phyloP scores from a whole-genome alignment of 371 early-diverging fungal species.

The Cokeromyces recurvatus region DNA sequence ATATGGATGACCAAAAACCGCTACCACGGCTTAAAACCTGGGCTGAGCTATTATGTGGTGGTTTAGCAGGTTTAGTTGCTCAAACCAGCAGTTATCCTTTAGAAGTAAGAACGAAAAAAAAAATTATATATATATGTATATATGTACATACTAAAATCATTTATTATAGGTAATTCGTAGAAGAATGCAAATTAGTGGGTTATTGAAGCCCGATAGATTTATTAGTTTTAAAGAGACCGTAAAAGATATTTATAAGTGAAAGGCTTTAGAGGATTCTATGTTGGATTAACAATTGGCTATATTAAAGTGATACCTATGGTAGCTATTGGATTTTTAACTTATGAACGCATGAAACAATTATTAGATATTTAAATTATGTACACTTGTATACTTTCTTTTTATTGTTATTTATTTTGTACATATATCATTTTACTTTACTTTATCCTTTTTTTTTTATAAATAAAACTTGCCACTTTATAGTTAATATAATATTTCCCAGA shows the following conservation, averaged over 20 bases:
- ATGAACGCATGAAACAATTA: slow-evolving; percentile 70
- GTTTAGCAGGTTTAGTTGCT: slow-evolving; percentile 79
- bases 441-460: no score
- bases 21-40: slow-evolving; percentile 47
- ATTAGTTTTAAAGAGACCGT: slow-evolving; percentile 58
- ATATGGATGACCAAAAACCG: slow-evolving; percentile 19
- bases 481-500: no score
- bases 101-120: slow-evolving; percentile 43
- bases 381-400: no score
- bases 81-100: slow-evolving; percentile 91
- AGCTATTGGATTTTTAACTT: slow-evolving; percentile 84
- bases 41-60: slow-evolving; percentile 82
- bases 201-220: slow-evolving; percentile 47
- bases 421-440: no score
- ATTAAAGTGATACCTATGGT: slow-evolving; percentile 92
- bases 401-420: no score
- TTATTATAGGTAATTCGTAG: slow-evolving; percentile 66
- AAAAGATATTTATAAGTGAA: slow-evolving; percentile 56
- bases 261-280: slow-evolving; percentile 88
- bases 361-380: no score
- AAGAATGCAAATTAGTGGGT: slow-evolving; percentile 87
- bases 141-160: no score
- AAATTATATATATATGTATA: neutral
- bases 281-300: slow-evolving; percentile 96
- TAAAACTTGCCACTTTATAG: no score